Percentiles rank a stretch among this genome's conserved stretches.
Conservation (phyloP, 306 rosid genomes). For the Prunus davidiana region DNA sequence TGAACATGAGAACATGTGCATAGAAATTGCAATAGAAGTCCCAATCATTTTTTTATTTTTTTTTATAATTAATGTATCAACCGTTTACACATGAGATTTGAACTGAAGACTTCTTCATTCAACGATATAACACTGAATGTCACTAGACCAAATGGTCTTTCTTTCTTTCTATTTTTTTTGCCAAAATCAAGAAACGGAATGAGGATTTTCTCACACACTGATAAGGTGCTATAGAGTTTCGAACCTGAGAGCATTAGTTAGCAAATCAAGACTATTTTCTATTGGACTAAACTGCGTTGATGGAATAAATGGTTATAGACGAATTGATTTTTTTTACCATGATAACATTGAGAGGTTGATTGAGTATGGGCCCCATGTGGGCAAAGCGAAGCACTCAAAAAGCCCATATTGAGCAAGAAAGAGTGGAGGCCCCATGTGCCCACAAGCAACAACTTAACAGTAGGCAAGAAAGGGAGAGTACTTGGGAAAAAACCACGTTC, state of each 20-base stretch:
- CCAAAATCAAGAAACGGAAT: no score
- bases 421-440: conserved; percentile 58
- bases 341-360: neutral
- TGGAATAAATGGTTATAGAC: no score
- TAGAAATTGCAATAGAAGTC: neutral
- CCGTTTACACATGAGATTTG: no score
- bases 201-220: no score
- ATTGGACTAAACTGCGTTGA: no score
- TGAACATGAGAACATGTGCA: conserved; percentile 67
- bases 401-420: conserved; percentile 46
- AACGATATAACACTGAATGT: no score
- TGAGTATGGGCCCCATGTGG: conserved; percentile 40
- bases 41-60: neutral
- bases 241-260: no score
- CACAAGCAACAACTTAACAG: conserved; percentile 44
- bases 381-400: conserved; percentile 45
- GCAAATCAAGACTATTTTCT: no score
- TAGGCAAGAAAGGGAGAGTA: conserved; percentile 27
- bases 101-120: no score
- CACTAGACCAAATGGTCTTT: no score
- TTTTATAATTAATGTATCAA: neutral
- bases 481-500: conserved; percentile 25
- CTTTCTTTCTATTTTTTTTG: no score
- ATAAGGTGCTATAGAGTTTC: no score
- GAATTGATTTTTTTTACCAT: neutral